A percentile compares a stretch with the other conserved stretches of the same genome.
These are phyloP conservation scores for Colletotrichum liaoningense DNA, from an alignment of 2,329 filamentous ascomycete genomes.

Conservation along the genomic window DNA sequence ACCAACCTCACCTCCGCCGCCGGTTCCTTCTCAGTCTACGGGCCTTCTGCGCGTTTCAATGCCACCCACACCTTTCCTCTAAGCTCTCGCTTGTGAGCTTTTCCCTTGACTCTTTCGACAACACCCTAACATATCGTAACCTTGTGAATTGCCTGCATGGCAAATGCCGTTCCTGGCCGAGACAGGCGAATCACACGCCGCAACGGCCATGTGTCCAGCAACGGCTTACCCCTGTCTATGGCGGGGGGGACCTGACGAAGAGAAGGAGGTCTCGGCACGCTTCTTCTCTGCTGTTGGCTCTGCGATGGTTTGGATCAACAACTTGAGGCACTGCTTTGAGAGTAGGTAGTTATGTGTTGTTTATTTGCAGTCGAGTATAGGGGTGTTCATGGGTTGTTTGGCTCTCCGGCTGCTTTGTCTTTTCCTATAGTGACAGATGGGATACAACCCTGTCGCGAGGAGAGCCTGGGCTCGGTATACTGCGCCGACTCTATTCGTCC, in stretches of 20 bases:
- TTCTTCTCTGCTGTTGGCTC: conserved; percentile 1
- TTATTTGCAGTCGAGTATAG: not conserved
- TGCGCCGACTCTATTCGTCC: conserved; percentile 11
- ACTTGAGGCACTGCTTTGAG: not conserved
- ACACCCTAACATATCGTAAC: not conserved
- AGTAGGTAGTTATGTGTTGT: not conserved
- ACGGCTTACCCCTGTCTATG: not conserved
- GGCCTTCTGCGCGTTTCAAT: not conserved
- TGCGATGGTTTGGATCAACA: not conserved
- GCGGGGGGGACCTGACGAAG: not conserved
- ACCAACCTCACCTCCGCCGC: conserved; percentile 6
- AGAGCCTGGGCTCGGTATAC: not conserved
- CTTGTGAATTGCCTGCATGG: not conserved
- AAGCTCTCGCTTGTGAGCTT: not conserved
- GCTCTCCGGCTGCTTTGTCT: not conserved
- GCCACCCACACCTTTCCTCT: not conserved
- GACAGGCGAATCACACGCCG: conserved; percentile 27
- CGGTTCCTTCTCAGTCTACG: not conserved
- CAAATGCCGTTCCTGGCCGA: conserved; percentile 6
- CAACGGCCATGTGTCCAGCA: conserved; percentile 16
- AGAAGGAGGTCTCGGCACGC: not conserved
- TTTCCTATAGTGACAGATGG: not conserved
- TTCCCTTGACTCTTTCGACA: not conserved
- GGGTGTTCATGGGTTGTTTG: not conserved
- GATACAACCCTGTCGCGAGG: not conserved